Percentiles rank a stretch among this genome's conserved stretches.
Evolutionary conservation across 2,329 filamentous ascomycete species (phyloP).

Genomic region (Arachnomyces sp.): DNA sequence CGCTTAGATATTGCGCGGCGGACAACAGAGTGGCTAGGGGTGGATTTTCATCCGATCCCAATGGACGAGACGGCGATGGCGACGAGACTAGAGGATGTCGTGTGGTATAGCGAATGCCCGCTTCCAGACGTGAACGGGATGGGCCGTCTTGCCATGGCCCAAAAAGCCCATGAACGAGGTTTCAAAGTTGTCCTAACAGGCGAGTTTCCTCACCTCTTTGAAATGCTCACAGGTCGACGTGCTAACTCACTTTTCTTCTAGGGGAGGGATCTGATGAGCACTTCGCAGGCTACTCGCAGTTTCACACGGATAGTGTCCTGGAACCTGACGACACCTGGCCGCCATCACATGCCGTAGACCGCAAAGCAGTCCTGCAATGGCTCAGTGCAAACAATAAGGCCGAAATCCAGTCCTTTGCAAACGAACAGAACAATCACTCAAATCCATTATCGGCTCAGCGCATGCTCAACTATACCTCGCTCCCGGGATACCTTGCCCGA

Average conservation of each 20-base stretch:
- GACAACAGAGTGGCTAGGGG: conserved; percentile 41
- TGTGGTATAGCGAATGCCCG: conserved; percentile 39
- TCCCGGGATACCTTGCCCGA: conserved; percentile 27
- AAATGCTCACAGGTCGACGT: not conserved
- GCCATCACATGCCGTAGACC: not conserved
- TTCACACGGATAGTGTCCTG: conserved; percentile 40
- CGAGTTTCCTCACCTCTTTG: conserved; percentile 1
- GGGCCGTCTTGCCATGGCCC: conserved; percentile 44
- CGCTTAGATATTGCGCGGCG: conserved; percentile 35
- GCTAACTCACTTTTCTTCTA: conserved; percentile 1
- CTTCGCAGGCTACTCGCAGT: conserved; percentile 46
- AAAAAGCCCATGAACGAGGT: conserved; percentile 37
- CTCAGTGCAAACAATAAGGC: too few species aligned
- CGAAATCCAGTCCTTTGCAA: not conserved
- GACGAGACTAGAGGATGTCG: conserved; percentile 35
- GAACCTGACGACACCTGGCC: conserved; percentile 39
- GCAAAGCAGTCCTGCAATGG: too few species aligned
- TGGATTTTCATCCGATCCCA: conserved; percentile 36
- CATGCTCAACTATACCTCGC: conserved; percentile 34
- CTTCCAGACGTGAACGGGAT: conserved; percentile 46
- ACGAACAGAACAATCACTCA: not conserved
- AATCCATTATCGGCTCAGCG: conserved; percentile 21
- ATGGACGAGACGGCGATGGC: conserved; percentile 39
- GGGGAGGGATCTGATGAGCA: conserved; percentile 47
- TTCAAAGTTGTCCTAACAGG: conserved; percentile 48